Conservation (phyloP, 257 asterid species). For the Eustoma russellianum region DNA sequence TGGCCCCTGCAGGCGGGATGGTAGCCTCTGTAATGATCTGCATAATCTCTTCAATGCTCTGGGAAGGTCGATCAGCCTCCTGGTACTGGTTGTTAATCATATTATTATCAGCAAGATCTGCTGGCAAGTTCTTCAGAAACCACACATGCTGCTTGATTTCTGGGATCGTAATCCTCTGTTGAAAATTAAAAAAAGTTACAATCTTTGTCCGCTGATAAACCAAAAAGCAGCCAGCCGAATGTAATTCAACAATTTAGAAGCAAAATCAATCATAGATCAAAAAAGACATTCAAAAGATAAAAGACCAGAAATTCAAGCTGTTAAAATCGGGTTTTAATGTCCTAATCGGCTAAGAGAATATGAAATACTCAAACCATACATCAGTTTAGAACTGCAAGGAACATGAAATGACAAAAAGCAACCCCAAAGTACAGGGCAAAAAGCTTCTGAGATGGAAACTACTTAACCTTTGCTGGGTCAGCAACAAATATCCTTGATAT, state of each 20-base stretch:
- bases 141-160: conserved; percentile 85
- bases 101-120: conserved; percentile 64
- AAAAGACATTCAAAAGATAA: neutral
- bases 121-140: conserved; percentile 86
- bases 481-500: conserved; percentile 91
- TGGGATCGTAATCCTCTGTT: conserved; percentile 80
- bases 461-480: conserved; percentile 75
- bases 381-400: too few species aligned
- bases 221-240: neutral
- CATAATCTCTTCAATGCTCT: conserved; percentile 82
- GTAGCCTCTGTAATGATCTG: conserved; percentile 87
- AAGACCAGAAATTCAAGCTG: neutral
- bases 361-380: too few species aligned
- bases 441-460: too few species aligned
- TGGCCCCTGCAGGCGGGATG: conserved; percentile 69
- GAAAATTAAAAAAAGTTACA: neutral
- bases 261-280: neutral
- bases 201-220: neutral
- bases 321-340: too few species aligned
- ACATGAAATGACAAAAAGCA: too few species aligned
- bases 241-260: neutral
- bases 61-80: conserved; percentile 82
- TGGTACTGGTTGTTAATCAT: conserved; percentile 48
- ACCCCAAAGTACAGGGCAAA: too few species aligned
- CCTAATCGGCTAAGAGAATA: too few species aligned